phyloP scores from a whole-genome alignment of 192 early-diverging fungal species.

The Kickxella alabastrina region DNA sequence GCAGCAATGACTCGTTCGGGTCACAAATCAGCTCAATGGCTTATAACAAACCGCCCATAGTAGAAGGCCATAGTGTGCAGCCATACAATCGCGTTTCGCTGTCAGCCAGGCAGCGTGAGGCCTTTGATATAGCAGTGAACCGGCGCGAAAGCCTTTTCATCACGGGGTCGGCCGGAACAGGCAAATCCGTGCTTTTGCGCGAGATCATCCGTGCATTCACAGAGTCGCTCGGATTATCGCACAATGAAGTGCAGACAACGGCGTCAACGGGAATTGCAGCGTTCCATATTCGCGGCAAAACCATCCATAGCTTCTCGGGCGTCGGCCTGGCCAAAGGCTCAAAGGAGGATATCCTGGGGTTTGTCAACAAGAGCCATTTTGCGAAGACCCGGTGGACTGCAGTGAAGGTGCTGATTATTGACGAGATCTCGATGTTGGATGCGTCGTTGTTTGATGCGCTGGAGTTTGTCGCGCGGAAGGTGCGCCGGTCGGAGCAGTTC shows the following conservation, averaged over 20 bases:
- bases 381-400: slow-evolving; percentile 57
- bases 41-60: neutral
- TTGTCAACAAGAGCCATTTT: slow-evolving; percentile 36
- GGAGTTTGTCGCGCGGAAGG: slow-evolving; percentile 57
- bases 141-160: slow-evolving; percentile 60
- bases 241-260: slow-evolving; percentile 51
- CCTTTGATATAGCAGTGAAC: slow-evolving; percentile 59
- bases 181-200: slow-evolving; percentile 46
- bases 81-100: slow-evolving; percentile 12
- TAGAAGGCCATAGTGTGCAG: slow-evolving; percentile 1
- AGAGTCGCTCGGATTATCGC: neutral
- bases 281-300: slow-evolving; percentile 70
- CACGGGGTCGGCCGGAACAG: slow-evolving; percentile 73
- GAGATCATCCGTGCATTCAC: slow-evolving; percentile 41
- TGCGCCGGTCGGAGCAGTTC: slow-evolving; percentile 47
- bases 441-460: slow-evolving; percentile 67
- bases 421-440: slow-evolving; percentile 81
- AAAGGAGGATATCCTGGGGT: slow-evolving; percentile 12
- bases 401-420: slow-evolving; percentile 66
- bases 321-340: slow-evolving; percentile 58
- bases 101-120: slow-evolving; percentile 57
- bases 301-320: slow-evolving; percentile 68
- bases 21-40: neutral
- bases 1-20: neutral
- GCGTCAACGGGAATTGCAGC: slow-evolving; percentile 82